Conservation (phyloP, 345 rosid species). For the Corchorus olitorius region DNA sequence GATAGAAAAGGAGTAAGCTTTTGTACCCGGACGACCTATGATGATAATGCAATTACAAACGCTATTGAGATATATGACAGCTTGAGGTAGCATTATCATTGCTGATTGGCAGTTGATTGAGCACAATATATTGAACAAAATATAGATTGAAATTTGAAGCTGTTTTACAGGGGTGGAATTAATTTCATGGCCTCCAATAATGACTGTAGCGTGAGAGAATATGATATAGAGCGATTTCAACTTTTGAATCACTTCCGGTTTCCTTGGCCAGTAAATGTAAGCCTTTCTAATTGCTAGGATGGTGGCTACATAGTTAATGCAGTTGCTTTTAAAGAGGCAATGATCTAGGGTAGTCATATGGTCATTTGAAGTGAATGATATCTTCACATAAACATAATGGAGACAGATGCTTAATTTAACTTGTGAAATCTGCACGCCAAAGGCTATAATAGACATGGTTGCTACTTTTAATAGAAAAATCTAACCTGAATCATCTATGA, state of each 20-base stretch:
- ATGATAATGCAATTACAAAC: slow-evolving; percentile 68
- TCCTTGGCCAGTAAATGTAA: slow-evolving; percentile 73
- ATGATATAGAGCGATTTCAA: slow-evolving; percentile 56
- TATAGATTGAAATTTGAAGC: neutral
- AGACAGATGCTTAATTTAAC: neutral
- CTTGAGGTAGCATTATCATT: slow-evolving; percentile 38
- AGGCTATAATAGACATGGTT: neutral
- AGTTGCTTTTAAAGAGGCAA: neutral
- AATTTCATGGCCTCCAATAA: slow-evolving; percentile 60
- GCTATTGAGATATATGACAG: slow-evolving; percentile 61
- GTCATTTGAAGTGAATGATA: neutral
- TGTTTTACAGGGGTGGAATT: slow-evolving; percentile 55
- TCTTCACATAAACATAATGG: neutral
- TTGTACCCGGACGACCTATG: slow-evolving; percentile 54
- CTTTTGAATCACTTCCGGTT: slow-evolving; percentile 46
- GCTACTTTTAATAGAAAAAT: neutral
- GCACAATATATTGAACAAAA: neutral
- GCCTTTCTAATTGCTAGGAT: slow-evolving; percentile 15
- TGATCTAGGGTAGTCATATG: neutral
- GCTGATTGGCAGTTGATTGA: neutral
- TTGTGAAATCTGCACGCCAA: neutral
- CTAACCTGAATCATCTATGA: neutral
- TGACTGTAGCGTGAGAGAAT: slow-evolving; percentile 51
- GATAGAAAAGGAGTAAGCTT: slow-evolving; percentile 58
- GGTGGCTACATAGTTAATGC: slow-evolving; percentile 1